Conservation (phyloP, 2,329 filamentous ascomycete species). For the Bipolaris oryzae region DNA sequence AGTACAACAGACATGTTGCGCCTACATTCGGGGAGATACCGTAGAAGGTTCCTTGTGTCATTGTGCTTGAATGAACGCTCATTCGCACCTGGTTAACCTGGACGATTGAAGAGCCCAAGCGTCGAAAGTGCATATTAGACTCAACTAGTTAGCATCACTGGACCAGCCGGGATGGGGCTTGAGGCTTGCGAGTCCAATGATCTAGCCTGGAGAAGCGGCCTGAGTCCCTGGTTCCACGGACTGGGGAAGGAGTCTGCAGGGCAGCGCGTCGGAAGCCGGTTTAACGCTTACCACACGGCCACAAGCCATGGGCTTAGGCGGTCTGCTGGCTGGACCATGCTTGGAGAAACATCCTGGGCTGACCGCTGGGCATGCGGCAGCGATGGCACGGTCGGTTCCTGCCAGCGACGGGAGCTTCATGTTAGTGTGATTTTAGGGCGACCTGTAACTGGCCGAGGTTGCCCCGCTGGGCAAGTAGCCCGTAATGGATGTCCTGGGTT, state of each 20-base stretch:
- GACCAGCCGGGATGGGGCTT: constrained; percentile 30
- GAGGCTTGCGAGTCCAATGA: constrained; percentile 30
- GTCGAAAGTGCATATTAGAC: constrained; percentile 43
- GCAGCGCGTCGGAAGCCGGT: constrained; percentile 32
- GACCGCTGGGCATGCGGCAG: constrained; percentile 32
- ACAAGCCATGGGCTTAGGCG: constrained; percentile 34
- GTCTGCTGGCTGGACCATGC: constrained; percentile 33
- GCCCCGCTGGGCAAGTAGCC: constrained; percentile 34
- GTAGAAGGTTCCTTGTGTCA: constrained; percentile 43
- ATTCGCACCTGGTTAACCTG: constrained; percentile 42
- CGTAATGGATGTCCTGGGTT: constrained; percentile 15
- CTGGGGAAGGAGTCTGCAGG: constrained; percentile 35
- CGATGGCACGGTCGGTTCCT: constrained; percentile 33
- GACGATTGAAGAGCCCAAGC: constrained; percentile 42
- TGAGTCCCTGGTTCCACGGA: constrained; percentile 31
- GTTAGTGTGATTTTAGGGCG: constrained; percentile 21
- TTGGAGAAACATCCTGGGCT: constrained; percentile 27
- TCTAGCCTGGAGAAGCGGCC: constrained; percentile 28
- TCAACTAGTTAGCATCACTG: constrained; percentile 38
- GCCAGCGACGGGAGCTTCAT: constrained; percentile 33
- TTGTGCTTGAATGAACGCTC: constrained; percentile 41
- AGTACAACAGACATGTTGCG: constrained; percentile 39
- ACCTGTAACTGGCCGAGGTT: constrained; percentile 32
- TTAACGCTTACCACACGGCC: constrained; percentile 35
- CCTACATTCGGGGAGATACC: constrained; percentile 33